phyloP scores from a whole-genome alignment of 163 green algal genomes.

The Volvox carteri region DNA sequence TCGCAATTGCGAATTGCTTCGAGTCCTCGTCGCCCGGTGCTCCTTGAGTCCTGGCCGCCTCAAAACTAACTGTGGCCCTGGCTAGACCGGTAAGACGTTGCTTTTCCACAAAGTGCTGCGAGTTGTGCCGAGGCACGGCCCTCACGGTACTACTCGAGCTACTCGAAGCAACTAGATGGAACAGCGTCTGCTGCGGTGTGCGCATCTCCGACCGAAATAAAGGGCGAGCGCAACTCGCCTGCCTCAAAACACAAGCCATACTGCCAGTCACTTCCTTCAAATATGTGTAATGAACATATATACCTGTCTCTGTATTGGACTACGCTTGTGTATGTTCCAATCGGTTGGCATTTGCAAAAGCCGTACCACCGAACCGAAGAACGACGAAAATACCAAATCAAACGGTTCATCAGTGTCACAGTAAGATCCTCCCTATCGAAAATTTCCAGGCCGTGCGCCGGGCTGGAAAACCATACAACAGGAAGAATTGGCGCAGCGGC shows the following conservation, averaged over 20 bases:
- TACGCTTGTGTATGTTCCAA: not conserved
- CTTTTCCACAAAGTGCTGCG: not conserved
- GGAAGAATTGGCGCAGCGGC: too few species aligned
- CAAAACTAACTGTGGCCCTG: not conserved
- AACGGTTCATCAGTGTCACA: too few species aligned
- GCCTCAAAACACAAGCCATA: not conserved
- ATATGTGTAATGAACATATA: not conserved
- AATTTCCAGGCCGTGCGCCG: too few species aligned
- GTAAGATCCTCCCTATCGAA: too few species aligned
- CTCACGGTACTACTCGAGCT: not conserved
- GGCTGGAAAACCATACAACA: too few species aligned
- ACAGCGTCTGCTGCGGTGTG: conserved; percentile 24
- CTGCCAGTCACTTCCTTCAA: too few species aligned
- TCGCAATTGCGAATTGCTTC: conserved; percentile 25
- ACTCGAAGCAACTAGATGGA: conserved; percentile 19
- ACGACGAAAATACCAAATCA: too few species aligned
- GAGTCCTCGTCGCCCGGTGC: conserved; percentile 7
- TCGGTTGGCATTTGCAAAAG: not conserved
- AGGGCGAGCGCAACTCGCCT: not conserved
- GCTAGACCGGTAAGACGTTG: not conserved
- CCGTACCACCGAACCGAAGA: not conserved
- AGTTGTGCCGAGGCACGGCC: not conserved
- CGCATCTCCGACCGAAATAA: not conserved
- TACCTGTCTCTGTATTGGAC: not conserved
- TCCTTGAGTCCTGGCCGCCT: conserved; percentile 23